phyloP scores from a whole-genome alignment of 768 basidiomycete genomes.

The Auricularia sp. region DNA sequence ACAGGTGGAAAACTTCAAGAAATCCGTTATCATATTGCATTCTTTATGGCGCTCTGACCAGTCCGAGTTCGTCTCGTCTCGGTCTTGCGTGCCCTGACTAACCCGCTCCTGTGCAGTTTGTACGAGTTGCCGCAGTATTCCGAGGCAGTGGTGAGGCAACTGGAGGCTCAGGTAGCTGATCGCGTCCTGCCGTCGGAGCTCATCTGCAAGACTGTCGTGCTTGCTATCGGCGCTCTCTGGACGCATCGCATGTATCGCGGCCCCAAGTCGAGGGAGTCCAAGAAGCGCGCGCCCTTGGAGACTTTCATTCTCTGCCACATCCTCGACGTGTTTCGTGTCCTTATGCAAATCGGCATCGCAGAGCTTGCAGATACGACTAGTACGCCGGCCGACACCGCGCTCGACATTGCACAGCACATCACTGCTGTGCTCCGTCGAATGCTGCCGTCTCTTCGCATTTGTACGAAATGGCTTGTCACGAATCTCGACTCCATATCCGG shows the following conservation, averaged over 20 bases:
- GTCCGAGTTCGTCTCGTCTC: slow-evolving; percentile 42
- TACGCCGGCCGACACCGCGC: slow-evolving; percentile 34
- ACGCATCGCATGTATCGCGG: slow-evolving; percentile 63
- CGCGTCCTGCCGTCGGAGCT: slow-evolving; percentile 65
- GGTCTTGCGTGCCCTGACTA: slow-evolving; percentile 1
- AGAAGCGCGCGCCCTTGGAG: slow-evolving; percentile 38
- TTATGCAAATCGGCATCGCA: slow-evolving; percentile 55
- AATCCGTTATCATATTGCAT: slow-evolving; percentile 65
- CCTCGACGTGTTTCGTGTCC: slow-evolving; percentile 47
- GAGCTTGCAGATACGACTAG: slow-evolving; percentile 43
- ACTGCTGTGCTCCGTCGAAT: slow-evolving; percentile 78
- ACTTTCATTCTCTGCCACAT: slow-evolving; percentile 58
- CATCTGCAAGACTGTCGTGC: slow-evolving; percentile 62
- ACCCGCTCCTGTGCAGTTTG: slow-evolving; percentile 38
- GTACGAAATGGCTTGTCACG: slow-evolving; percentile 78
- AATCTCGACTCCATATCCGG: slow-evolving; percentile 34
- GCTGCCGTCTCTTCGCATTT: slow-evolving; percentile 76
- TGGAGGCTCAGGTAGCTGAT: slow-evolving; percentile 50
- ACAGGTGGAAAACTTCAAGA: slow-evolving; percentile 56
- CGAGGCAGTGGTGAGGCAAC: slow-evolving; percentile 41
- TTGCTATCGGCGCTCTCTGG: slow-evolving; percentile 77
- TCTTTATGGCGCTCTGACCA: slow-evolving; percentile 51
- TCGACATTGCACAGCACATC: slow-evolving; percentile 69
- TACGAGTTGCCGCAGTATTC: slow-evolving; percentile 29
- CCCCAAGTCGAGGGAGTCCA: slow-evolving; percentile 17